Evolutionary conservation across 495 filamentous ascomycete genomes (phyloP), one percentile per base, ranked within the genome.

Genomic region (Penicillium waksmanii): DNA sequence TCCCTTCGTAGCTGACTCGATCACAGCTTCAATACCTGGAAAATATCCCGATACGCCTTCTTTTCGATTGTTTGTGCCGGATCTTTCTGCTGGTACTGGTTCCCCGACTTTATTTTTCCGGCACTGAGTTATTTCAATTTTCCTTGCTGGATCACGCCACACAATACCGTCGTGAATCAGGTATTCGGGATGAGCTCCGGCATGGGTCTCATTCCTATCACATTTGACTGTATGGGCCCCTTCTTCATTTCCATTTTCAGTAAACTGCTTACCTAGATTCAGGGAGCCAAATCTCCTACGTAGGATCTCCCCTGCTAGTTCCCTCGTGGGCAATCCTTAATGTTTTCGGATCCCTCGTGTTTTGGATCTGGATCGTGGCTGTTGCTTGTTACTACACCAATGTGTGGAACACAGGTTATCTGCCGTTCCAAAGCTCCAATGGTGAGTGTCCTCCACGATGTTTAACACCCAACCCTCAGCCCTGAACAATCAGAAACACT

Each of bases 241-340:
- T 19, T 3, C 11, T 31, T 1, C 12, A 17, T 19, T 19, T 5
- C 8, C 18, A 85, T 84, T 82, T 82, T 1, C 8, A 12, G 0
- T 9, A 11, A 12, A 10, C 46, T 15, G 12, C 57, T 67, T 25
- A 67, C 31, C 7, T 79, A 75, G 66, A 0, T 73, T 75, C 85
- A 95, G 73, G 87, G 92, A 87, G 88, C 4, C 92, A 96, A 68
- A 85, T 96, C 33, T 89, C 92, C 2, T 95, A 94, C 65, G 90
- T 91, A 53, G 89, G 89, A 1, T 92, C 89, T 19, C 91, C 91
- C 1, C 76, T 96, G 0, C 75, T 94, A 8, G 87, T 87, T 3
- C 91, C 91, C 0, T 91, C 90, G 60, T 95, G 91, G 91, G 91
- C 91, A 3, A 87, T 90, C 6, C 78, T 91, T 67, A 95, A 95